A percentile compares a stretch with the other conserved stretches of the same genome.
phyloP scores from a whole-genome alignment of 2,329 filamentous ascomycete species.

The Cladophialophora exuberans region DNA sequence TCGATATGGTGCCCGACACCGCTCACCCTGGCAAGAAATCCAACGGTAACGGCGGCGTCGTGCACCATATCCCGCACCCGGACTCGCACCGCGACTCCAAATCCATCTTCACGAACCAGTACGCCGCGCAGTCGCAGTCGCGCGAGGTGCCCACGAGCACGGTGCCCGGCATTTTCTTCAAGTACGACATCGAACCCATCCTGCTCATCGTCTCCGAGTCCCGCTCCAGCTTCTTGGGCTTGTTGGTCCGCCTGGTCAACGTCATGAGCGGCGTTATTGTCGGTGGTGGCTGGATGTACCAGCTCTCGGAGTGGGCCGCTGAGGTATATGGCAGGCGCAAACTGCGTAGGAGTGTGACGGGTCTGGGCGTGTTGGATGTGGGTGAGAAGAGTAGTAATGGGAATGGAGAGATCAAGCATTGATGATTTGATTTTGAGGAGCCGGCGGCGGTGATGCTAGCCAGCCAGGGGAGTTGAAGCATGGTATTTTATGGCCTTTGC shows the following conservation, averaged over 20 bases:
- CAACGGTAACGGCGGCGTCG: conserved; percentile 37
- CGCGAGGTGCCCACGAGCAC: conserved; percentile 68
- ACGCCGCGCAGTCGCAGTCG: conserved; percentile 91
- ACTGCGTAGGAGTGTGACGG: conserved; percentile 38
- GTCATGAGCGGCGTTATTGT: conserved; percentile 89
- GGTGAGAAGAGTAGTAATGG: conserved; percentile 16
- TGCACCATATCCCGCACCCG: conserved; percentile 29
- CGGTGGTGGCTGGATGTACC: conserved; percentile 90
- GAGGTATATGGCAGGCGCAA: conserved; percentile 53
- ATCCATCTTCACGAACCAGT: conserved; percentile 91
- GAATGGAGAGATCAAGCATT: conserved; percentile 50
- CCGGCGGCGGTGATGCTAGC: too few relatives aligned
- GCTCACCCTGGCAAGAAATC: too few relatives aligned
- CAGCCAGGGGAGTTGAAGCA: too few relatives aligned
- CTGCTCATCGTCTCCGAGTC: conserved; percentile 82
- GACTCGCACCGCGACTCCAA: conserved; percentile 43
- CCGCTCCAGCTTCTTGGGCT: conserved; percentile 71
- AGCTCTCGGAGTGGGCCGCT: conserved; percentile 74
- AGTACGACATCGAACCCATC: conserved; percentile 98
- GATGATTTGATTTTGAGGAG: too few relatives aligned
- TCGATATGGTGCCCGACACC: conserved; percentile 39
- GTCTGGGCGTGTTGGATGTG: conserved; percentile 22
- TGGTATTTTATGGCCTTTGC: too few relatives aligned
- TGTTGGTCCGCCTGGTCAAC: conserved; percentile 85
- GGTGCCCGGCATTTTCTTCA: conserved; percentile 93